phyloP scores from a whole-genome alignment of 768 basidiomycete species.

The Agaricus bisporus region DNA sequence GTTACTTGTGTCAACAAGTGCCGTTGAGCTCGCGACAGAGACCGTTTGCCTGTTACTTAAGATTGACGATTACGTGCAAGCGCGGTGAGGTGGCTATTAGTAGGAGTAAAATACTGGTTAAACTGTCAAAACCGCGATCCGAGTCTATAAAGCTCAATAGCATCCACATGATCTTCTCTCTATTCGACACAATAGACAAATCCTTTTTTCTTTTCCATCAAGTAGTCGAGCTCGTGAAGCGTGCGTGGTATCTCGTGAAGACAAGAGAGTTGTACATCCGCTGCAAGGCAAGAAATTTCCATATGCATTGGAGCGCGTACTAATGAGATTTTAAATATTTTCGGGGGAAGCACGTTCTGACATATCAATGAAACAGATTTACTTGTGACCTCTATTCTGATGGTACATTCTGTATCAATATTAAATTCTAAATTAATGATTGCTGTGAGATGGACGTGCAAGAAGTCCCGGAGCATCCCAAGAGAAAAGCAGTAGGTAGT shows the following conservation, averaged over 20 bases:
- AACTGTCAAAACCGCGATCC: neutral
- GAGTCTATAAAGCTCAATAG: neutral
- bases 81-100: slow-evolving; percentile 37
- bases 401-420: slow-evolving; percentile 2
- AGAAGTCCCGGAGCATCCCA: neutral
- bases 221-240: too few species aligned
- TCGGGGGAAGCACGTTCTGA: neutral
- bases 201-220: too few species aligned
- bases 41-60: slow-evolving; percentile 95
- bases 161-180: neutral
- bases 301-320: too few species aligned
- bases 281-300: too few species aligned
- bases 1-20: slow-evolving; percentile 89
- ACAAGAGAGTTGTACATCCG: too few species aligned
- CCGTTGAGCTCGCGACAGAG: slow-evolving; percentile 92
- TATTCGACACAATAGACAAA: too few species aligned
- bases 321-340: too few species aligned
- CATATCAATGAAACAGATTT: neutral
- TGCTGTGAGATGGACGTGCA: slow-evolving; percentile 7
- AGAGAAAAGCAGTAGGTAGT: neutral
- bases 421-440: slow-evolving; percentile 6
- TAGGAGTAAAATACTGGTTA: neutral
- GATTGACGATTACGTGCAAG: slow-evolving; percentile 91
- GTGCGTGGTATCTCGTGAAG: too few species aligned
- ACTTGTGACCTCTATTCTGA: neutral